Percentiles rank a stretch among this genome's conserved stretches.
phyloP scores from a whole-genome alignment of 1,284 basidiomycete genomes.

The Microbotryomycetes sp. region DNA sequence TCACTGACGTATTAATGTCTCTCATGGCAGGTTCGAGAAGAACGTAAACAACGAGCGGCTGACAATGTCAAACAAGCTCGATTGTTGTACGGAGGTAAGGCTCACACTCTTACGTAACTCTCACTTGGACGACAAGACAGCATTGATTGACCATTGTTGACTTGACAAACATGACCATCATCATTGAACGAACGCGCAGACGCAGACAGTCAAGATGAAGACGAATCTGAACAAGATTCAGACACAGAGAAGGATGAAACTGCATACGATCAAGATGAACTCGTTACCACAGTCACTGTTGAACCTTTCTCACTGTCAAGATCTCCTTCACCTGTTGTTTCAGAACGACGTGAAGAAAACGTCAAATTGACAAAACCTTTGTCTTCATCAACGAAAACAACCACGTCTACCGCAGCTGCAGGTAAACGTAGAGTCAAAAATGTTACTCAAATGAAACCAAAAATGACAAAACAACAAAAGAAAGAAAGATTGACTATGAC shows the following conservation, averaged over 20 bases:
- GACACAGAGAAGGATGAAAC: constrained; percentile 12
- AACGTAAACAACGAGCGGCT: constrained; percentile 33
- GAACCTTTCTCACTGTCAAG: constrained; percentile 28
- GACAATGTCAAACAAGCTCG: constrained; percentile 32
- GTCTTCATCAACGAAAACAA: not conserved
- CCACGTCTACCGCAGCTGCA: not conserved
- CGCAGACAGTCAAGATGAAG: not conserved
- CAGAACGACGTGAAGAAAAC: not conserved
- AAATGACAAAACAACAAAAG: constrained; percentile 29
- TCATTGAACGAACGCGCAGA: not conserved
- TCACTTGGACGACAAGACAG: too few species aligned
- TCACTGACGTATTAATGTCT: not conserved
- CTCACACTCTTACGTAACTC: not conserved
- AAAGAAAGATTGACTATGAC: constrained; percentile 26
- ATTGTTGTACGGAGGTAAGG: constrained; percentile 35
- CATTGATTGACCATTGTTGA: not conserved
- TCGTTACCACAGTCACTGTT: constrained; percentile 27
- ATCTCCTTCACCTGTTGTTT: constrained; percentile 19
- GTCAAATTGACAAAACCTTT: not conserved
- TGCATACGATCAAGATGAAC: constrained; percentile 20
- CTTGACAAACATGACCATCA: not conserved
- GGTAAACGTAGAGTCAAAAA: constrained; percentile 26
- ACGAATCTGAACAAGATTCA: constrained; percentile 8
- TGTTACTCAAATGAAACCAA: constrained; percentile 18
- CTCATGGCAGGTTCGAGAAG: constrained; percentile 27